These are phyloP conservation scores for Saprolegnia parasitica DNA, from an alignment of 352 stramenopile genomes.

Conservation along the genomic window DNA sequence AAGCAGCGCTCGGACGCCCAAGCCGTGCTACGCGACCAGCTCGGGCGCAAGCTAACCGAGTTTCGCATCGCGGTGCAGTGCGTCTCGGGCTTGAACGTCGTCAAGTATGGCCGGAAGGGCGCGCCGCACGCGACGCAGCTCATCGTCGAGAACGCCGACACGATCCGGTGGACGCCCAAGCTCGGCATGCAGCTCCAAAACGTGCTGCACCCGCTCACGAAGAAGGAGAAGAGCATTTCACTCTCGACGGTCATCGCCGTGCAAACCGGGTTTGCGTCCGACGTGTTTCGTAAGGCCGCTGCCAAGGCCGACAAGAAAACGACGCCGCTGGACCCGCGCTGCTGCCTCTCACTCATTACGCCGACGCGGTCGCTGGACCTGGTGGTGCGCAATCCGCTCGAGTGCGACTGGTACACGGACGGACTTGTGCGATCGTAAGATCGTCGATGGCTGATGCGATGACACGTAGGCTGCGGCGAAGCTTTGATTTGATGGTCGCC, in stretches of 20 bases:
- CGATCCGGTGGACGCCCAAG: slow-evolving; percentile 77
- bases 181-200: slow-evolving; percentile 26
- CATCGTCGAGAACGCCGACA: slow-evolving; percentile 73
- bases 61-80: slow-evolving; percentile 80
- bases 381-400: slow-evolving; percentile 54
- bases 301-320: slow-evolving; percentile 62
- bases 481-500: slow-evolving; percentile 64
- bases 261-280: slow-evolving; percentile 49
- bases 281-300: slow-evolving; percentile 53
- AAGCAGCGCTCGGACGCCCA: slow-evolving; percentile 3
- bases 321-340: slow-evolving; percentile 49
- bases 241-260: slow-evolving; percentile 57
- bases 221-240: slow-evolving; percentile 38
- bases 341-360: slow-evolving; percentile 72
- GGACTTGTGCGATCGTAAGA: too few species aligned
- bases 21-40: slow-evolving; percentile 30
- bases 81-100: slow-evolving; percentile 55
- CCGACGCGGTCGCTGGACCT: slow-evolving; percentile 69
- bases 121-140: slow-evolving; percentile 67
- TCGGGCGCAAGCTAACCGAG: slow-evolving; percentile 78
- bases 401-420: slow-evolving; percentile 53
- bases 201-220: slow-evolving; percentile 29
- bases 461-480: slow-evolving; percentile 52
- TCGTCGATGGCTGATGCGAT: too few species aligned
- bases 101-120: slow-evolving; percentile 80